Percentiles rank a stretch among this genome's conserved stretches.
Conservation (phyloP, 2,329 filamentous ascomycete genomes). For the Cercospora sojina region DNA sequence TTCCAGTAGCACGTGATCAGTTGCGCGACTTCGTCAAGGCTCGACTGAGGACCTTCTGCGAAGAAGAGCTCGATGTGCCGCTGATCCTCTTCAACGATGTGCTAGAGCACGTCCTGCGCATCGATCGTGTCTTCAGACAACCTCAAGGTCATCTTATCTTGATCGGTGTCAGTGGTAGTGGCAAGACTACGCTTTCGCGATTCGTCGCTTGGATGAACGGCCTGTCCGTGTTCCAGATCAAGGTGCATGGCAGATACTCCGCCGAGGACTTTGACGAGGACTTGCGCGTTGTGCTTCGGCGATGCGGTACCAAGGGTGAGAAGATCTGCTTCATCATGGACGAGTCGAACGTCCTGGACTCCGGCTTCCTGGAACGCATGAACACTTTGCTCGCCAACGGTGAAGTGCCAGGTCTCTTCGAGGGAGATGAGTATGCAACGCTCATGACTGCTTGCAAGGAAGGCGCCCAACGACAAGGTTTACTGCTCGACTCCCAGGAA, state of each 20-base stretch:
- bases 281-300: constrained; percentile 84
- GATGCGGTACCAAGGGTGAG: constrained; percentile 95
- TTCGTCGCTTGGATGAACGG: constrained; percentile 99
- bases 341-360: constrained; percentile 96
- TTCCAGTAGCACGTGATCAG: constrained; percentile 92
- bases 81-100: constrained; percentile 99
- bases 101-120: constrained; percentile 93
- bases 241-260: constrained; percentile 98
- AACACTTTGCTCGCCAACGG: constrained; percentile 98
- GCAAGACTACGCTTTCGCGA: constrained; percentile 95
- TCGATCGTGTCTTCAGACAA: constrained; percentile 97
- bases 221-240: constrained; percentile 98
- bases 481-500: constrained; percentile 94
- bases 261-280: constrained; percentile 99
- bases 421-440: constrained; percentile 97
- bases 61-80: constrained; percentile 98
- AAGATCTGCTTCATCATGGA: constrained; percentile 99
- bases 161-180: constrained; percentile 96
- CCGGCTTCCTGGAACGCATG: constrained; percentile 98
- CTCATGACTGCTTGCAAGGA: constrained; percentile 99
- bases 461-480: constrained; percentile 90
- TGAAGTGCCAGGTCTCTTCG: constrained; percentile 97
- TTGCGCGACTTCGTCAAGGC: constrained; percentile 97
- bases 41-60: constrained; percentile 94
- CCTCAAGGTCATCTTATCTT: constrained; percentile 97